Evolutionary conservation across 345 rosid genomes (phyloP), one percentile per base, ranked within the genome.

Genomic region (Citrus glauca): DNA sequence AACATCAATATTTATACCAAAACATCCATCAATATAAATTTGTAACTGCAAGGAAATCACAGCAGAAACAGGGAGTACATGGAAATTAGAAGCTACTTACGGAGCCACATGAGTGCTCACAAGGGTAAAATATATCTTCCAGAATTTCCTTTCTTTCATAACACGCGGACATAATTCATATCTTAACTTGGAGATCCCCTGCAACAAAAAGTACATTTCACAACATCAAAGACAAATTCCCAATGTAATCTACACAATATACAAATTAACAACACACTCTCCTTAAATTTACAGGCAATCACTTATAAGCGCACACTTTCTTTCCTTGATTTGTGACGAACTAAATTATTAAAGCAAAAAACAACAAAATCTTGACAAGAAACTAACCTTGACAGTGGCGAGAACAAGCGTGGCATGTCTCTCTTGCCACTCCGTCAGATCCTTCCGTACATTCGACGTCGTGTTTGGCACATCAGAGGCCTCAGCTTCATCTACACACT

Each of bases 391-490:
- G 50, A 95, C 97, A 32, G 93, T 90, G 42, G 89, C 83, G 69
- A 95, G 97, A 82, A 95, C 98, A 60, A 95, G 93, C 59, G 94
- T 91, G 59, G 99, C 99, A 79, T 95, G 99, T 76, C 88, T 90
- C 90, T 94, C 98, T 75, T 95, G 99, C 99, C 99, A 95, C 77
- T 92, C 94, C 4, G 88, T 88, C 7, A 95, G 93, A 92, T 95
- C 99, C 84, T 85, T 90, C 83, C 98, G 84, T 17, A 95, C 94
- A 84, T 93, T 95, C 10, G 99, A 86, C 22, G 53, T 83, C 32
- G 81, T 75, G 3, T 89, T 79, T 16, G 60, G 73, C 78, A 73
- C 82, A 77, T 85, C 93, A 68, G 87, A 79, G 56, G 81, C 79
- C 71, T 86, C 91, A 50, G 83, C 69, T 55, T 88, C 89, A 82